Conservation (phyloP, 768 basidiomycete species). For the Calocera cornea region DNA sequence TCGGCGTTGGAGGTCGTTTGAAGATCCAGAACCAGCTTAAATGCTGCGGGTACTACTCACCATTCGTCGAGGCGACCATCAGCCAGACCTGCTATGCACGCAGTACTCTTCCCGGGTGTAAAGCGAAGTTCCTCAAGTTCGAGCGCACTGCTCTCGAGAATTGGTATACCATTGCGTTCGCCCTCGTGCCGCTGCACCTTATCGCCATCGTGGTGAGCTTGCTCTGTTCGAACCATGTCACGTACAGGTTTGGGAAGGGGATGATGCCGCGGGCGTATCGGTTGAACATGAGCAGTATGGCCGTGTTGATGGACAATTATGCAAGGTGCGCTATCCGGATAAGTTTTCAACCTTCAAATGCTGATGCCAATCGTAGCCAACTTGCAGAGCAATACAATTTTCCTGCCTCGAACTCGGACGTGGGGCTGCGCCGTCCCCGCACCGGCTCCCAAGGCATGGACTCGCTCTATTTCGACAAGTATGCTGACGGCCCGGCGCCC, state of each 20-base stretch:
- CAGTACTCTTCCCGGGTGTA: conserved; percentile 60
- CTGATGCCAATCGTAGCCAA: conserved; percentile 33
- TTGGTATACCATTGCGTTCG: conserved; percentile 56
- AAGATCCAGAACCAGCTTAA: conserved; percentile 57
- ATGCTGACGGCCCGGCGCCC: not conserved
- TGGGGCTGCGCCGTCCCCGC: not conserved
- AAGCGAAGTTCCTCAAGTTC: conserved; percentile 45
- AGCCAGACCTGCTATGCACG: conserved; percentile 63
- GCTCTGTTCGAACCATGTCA: conserved; percentile 71
- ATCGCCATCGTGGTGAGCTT: conserved; percentile 47
- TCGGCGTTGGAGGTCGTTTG: conserved; percentile 47
- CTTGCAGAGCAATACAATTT: conserved; percentile 50
- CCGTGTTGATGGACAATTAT: conserved; percentile 73
- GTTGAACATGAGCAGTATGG: conserved; percentile 58
- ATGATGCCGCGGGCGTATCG: conserved; percentile 78
- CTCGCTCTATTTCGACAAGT: not conserved
- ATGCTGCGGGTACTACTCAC: conserved; percentile 74
- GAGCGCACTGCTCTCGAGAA: conserved; percentile 40
- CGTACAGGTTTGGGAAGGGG: conserved; percentile 76
- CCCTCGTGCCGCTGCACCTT: conserved; percentile 55
- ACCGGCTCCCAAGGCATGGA: not conserved
- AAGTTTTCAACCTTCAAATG: not conserved
- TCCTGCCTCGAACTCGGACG: not conserved
- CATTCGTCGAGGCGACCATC: conserved; percentile 66
- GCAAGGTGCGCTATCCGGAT: conserved; percentile 39